A percentile compares a stretch with the other conserved stretches of the same genome.
Conservation (phyloP, 345 rosid species). For the Salix arbutifolia region DNA sequence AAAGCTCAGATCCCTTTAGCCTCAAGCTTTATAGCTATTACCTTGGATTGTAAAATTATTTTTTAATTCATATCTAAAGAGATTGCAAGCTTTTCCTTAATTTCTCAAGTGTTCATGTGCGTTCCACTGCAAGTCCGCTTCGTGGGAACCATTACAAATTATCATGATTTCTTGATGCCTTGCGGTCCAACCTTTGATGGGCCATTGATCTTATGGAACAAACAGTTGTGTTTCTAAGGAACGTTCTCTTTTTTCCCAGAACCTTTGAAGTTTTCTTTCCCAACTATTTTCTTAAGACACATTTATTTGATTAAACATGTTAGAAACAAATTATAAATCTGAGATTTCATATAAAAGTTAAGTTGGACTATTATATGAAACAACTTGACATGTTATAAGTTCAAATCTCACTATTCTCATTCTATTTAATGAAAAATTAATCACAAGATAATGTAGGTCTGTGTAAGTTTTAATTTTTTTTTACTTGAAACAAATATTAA, state of each 20-base stretch:
- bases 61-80: too few relatives aligned
- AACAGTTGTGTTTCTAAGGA: background rate
- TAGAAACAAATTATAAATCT: too few relatives aligned
- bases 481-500: too few relatives aligned
- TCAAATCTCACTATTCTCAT: fast-evolving
- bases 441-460: too few relatives aligned
- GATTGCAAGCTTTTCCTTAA: background rate
- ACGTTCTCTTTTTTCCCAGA: background rate
- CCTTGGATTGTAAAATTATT: background rate
- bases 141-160: background rate
- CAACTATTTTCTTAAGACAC: background rate
- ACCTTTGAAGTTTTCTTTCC: background rate
- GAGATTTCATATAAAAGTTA: too few relatives aligned
- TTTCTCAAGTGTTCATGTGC: background rate
- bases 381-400: too few relatives aligned
- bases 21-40: background rate
- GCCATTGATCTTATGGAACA: background rate
- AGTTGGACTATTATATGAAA: too few relatives aligned
- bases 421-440: too few relatives aligned
- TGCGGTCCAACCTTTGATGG: slow-evolving; percentile 7
- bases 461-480: too few relatives aligned
- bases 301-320: background rate
- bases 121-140: background rate
- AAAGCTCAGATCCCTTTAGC: background rate
- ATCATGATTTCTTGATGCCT: background rate